phyloP scores from a whole-genome alignment of 345 rosid genomes.

The Eucalyptus urophylla region DNA sequence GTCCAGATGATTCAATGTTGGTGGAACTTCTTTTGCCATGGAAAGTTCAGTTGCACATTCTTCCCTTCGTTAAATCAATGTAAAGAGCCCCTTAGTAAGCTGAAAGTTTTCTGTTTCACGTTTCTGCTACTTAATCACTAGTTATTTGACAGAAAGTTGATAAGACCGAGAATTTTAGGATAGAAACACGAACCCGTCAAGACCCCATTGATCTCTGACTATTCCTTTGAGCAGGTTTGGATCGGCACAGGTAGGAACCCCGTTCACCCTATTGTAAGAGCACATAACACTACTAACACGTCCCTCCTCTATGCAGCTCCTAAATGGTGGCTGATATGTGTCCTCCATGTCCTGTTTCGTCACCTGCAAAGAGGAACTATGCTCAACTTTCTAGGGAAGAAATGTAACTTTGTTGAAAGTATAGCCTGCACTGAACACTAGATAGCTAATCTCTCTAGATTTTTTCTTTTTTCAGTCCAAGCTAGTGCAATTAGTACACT shows the following conservation, averaged over 20 bases:
- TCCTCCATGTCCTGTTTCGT: constrained; percentile 31
- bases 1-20: neutral
- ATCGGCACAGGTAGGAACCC: constrained; percentile 25
- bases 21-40: neutral
- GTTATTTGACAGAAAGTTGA: neutral
- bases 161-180: neutral
- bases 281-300: constrained; percentile 30
- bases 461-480: neutral
- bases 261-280: constrained; percentile 32
- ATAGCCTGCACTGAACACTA: neutral
- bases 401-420: neutral
- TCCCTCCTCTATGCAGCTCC: constrained; percentile 23
- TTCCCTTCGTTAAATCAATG: neutral
- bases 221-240: constrained; percentile 15
- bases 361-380: constrained; percentile 7
- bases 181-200: constrained; percentile 13
- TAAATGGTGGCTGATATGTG: constrained; percentile 34
- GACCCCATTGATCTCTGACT: constrained; percentile 24
- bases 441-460: neutral
- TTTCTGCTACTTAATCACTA: neutral
- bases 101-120: neutral
- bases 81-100: neutral
- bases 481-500: neutral
- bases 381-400: neutral
- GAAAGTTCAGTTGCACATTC: neutral